Evolutionary conservation across 2,329 filamentous ascomycete genomes (phyloP).

Genomic region (Hypoxylon sp.): DNA sequence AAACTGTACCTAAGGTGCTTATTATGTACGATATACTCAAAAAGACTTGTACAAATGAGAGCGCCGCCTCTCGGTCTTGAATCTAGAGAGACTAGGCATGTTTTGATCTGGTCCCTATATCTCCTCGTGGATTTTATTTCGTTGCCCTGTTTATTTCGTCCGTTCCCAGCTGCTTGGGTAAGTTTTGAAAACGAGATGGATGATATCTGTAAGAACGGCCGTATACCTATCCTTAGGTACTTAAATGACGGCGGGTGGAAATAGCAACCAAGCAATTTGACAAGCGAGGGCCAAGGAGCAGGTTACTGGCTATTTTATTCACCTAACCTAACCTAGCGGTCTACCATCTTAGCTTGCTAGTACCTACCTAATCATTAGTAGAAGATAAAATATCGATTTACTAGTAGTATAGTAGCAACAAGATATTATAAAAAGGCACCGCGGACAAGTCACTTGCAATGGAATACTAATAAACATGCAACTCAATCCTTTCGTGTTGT

Average conservation of each 20-base stretch:
- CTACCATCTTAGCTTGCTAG: too few species aligned
- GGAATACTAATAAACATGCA: neutral
- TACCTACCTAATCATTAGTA: neutral
- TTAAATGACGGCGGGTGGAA: neutral
- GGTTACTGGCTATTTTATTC: neutral
- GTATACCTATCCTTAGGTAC: too few species aligned
- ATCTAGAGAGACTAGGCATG: neutral
- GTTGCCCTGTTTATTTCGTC: too few species aligned
- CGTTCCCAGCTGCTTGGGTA: too few species aligned
- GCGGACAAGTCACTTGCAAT: neutral
- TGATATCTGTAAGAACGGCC: too few species aligned
- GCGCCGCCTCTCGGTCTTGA: neutral
- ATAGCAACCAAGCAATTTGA: neutral
- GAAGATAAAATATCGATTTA: neutral
- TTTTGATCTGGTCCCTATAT: too few species aligned
- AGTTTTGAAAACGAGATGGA: too few species aligned
- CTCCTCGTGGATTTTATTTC: too few species aligned
- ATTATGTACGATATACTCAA: conserved; percentile 2
- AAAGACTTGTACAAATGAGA: conserved; percentile 2
- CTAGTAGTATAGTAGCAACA: neutral
- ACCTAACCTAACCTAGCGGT: too few species aligned
- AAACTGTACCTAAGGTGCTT: neutral
- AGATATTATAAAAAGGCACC: neutral
- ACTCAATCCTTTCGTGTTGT: neutral
- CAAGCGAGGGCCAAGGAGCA: too few species aligned